Base-by-base conservation (phyloP, 2,329 filamentous ascomycete species). In the Colletotrichum destructivum region DNA sequence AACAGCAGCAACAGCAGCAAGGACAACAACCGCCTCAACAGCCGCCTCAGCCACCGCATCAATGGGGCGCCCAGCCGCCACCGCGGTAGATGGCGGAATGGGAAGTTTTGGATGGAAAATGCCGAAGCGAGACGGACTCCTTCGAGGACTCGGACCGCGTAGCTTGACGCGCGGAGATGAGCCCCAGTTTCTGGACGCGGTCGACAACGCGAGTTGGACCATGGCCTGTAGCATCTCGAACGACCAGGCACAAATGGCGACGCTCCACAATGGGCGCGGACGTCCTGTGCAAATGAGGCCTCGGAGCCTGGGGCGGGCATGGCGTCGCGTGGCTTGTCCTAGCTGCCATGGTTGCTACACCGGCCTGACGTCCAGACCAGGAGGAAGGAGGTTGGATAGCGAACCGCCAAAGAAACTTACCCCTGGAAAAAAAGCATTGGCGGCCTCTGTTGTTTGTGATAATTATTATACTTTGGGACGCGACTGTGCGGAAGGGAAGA, bases 11-110 rank as follows among this genome's bases (percentile, higher is more conserved):
- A 15, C 66, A 63, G 31, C 51, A 46, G 3, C 64, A 69, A 44
- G 57, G 55, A 13, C 67, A 65, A 42, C 80, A 78, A 76, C 75
- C 75, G 16, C 75, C 72, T 7, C 79, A 78, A 52, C 80, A 77
- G 47, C 79, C 78, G 21, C 81, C 78, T 16, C 71, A 62, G 42
- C 51, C 69, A 49, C 65, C 69, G 40, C 65, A 71, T 40, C 69
- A 63, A 64, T 72, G 59, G 65, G 69, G 69, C 40, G 69, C 69
- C n/a, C 69, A 63, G 54, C 69, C 65, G 54, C 69, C 69, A 42
- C 69, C 65, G 18, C 54, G 23, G 47, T 67, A 35, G 44, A 40
- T 13, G 21, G 23, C 18, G 35, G 18, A 49, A n/a, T 15, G 54
- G 12, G 12, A 51, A 12, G n/a, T 11, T 42, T 42, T 38, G 47